Evolutionary conservation across 352 stramenopile genomes (phyloP).

Genomic region (Globisporangium abappressorium): DNA sequence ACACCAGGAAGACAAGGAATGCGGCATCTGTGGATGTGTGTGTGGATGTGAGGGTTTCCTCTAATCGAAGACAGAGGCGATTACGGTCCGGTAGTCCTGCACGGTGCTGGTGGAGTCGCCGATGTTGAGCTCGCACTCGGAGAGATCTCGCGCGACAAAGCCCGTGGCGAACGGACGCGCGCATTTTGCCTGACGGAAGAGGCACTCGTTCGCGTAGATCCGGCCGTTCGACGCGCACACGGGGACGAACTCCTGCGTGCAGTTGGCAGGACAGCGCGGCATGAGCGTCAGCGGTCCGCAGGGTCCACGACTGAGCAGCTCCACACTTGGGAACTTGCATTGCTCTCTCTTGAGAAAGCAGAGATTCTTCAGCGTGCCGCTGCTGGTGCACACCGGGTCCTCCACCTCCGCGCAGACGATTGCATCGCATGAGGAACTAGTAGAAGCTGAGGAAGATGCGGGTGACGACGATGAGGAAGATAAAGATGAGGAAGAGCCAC

Average conservation of each 20-base stretch:
- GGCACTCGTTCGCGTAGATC: conserved; percentile 53
- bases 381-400: conserved; percentile 51
- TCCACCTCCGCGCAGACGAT: conserved; percentile 37
- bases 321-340: conserved; percentile 23
- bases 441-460: background rate
- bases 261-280: conserved; percentile 31
- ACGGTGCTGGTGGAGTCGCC: conserved; percentile 16
- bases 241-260: conserved; percentile 34
- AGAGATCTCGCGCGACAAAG: conserved; percentile 21
- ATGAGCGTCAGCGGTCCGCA: conserved; percentile 24
- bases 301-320: conserved; percentile 23
- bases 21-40: background rate
- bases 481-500: background rate
- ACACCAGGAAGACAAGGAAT: background rate
- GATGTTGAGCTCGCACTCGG: conserved; percentile 19
- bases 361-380: conserved; percentile 44
- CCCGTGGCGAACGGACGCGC: conserved; percentile 18
- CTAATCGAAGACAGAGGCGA: conserved; percentile 18
- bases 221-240: conserved; percentile 52
- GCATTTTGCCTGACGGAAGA: conserved; percentile 51
- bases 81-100: conserved; percentile 7
- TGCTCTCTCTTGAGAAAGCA: conserved; percentile 36
- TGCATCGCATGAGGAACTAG: conserved; percentile 14
- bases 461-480: background rate
- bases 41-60: background rate